Evolutionary conservation across 1,139 yeast species (phyloP), one percentile per base, ranked within the genome.

Genomic region (Taphrina sp.): DNA sequence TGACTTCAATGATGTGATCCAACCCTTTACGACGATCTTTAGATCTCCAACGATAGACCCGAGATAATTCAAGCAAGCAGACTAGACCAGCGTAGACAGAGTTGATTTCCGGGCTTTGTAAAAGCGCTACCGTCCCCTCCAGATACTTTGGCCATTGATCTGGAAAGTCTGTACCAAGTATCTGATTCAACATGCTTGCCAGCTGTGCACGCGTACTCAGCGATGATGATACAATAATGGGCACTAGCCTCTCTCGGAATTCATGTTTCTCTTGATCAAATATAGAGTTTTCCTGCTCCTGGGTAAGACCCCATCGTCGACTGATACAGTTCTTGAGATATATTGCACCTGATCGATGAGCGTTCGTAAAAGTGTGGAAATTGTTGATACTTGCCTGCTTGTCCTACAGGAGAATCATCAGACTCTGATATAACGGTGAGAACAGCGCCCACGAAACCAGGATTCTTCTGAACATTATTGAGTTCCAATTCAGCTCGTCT

Each of bases 391-490:
- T 4, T 45, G 61, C 65, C 63, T 12, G 65, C 64, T 34, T 64
- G 57, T 38, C 59, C 62, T 14, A 61, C 61, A 7, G 60, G 47
- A 24, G 59, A 51, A 22, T 38, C 42, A 2, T 61, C 61, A 22
- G 59, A 60, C 17, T 56, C 76, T n/a, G 76, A 66, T 37, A 87
- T 77, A 57, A 92, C 82, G 65, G 87, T 92, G 45, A 92, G 72
- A 68, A 96, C 86, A 1, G 90, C 92, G 8, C 84, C 85, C 46
- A 89, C 73, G 65, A 92, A 92, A 1, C 95, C 96, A 1, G 87
- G 79, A 1, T 22, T 39, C 26, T 29, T 26, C 19, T 54, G 58
- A 20, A 36, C 51, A 33, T 46, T 44, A 31, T 45, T 43, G 36
- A 51, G 43, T 17, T 52, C 41, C 16, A 54, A 36, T 29, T 57